Evolutionary conservation across 1,139 yeast species (phyloP).

Genomic region (Lodderomyces beijingensis): DNA sequence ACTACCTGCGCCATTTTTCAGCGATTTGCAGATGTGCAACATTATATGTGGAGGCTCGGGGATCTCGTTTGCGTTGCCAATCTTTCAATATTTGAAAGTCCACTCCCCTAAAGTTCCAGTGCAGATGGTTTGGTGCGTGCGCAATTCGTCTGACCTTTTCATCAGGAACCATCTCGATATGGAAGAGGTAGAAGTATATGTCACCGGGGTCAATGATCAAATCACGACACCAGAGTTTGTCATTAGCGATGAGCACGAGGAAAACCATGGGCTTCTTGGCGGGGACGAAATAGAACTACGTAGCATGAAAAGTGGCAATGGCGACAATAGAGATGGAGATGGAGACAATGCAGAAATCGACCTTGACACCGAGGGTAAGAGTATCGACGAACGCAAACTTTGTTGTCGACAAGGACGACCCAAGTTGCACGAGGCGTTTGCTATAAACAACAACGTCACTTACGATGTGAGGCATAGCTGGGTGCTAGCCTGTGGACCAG

Average conservation of each 20-base stretch:
- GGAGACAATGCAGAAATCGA: constrained; percentile 4
- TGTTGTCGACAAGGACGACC: constrained; percentile 44
- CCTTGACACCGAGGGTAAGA: constrained; percentile 6
- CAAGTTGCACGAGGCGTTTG: constrained; percentile 25
- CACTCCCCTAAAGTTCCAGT: constrained; percentile 10
- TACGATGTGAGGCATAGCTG: constrained; percentile 36
- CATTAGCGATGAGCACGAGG: constrained; percentile 14
- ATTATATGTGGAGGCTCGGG: constrained; percentile 88
- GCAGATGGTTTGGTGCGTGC: constrained; percentile 51
- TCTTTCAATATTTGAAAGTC: constrained; percentile 35
- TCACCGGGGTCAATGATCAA: constrained; percentile 11
- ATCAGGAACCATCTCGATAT: constrained; percentile 17
- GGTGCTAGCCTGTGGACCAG: constrained; percentile 75
- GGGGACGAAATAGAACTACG: constrained; percentile 18
- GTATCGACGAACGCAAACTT: constrained; percentile 1
- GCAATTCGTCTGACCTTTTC: constrained; percentile 20
- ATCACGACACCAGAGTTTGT: constrained; percentile 9
- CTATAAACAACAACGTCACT: constrained; percentile 19
- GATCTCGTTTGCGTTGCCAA: constrained; percentile 68
- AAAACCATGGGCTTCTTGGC: constrained; percentile 9
- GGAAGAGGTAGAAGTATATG: constrained; percentile 16
- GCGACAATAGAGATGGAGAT: not conserved
- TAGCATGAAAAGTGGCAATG: constrained; percentile 1
- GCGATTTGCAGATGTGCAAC: constrained; percentile 48
- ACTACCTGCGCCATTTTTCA: constrained; percentile 22